These are phyloP conservation scores for Tetramitus jugosus DNA, from an alignment of 208 protist genomes.

Conservation along the genomic window DNA sequence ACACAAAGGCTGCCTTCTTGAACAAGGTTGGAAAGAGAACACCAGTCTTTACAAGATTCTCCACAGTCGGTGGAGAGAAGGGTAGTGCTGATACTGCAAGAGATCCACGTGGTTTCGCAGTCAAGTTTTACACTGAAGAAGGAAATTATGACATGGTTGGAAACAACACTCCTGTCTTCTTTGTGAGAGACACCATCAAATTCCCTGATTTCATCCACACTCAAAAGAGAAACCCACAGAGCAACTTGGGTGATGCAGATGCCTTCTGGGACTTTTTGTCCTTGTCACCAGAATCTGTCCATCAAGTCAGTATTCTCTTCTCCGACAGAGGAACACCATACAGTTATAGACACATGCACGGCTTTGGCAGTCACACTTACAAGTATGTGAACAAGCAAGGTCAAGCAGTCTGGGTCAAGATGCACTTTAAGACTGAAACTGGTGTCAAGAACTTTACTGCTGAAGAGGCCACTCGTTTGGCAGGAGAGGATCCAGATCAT, in stretches of 20 bases:
- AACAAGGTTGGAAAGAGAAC: conserved; percentile 55
- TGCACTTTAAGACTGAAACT: conserved; percentile 57
- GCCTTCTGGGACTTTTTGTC: conserved; percentile 60
- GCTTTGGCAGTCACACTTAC: conserved; percentile 53
- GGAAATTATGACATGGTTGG: conserved; percentile 68
- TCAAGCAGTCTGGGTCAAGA: conserved; percentile 54
- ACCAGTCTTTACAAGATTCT: conserved; percentile 61
- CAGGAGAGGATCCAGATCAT: conserved; percentile 48
- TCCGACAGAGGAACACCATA: conserved; percentile 51
- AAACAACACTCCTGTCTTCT: conserved; percentile 66
- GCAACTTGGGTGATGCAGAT: conserved; percentile 44
- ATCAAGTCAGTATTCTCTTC: conserved; percentile 60
- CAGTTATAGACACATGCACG: conserved; percentile 56
- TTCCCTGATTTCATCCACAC: conserved; percentile 61
- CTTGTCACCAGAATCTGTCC: conserved; percentile 49
- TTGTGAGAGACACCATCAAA: conserved; percentile 42
- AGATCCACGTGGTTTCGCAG: conserved; percentile 52
- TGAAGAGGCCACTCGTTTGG: conserved; percentile 56
- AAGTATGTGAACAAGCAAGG: conserved; percentile 55
- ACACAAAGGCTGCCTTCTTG: conserved; percentile 57
- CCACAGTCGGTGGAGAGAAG: conserved; percentile 57
- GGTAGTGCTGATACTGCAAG: conserved; percentile 53
- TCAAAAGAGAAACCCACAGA: conserved; percentile 58
- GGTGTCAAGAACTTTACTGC: conserved; percentile 53
- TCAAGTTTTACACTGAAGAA: conserved; percentile 67